Conservation (phyloP, 352 stramenopile genomes). For the Thraustotheca clavata region DNA sequence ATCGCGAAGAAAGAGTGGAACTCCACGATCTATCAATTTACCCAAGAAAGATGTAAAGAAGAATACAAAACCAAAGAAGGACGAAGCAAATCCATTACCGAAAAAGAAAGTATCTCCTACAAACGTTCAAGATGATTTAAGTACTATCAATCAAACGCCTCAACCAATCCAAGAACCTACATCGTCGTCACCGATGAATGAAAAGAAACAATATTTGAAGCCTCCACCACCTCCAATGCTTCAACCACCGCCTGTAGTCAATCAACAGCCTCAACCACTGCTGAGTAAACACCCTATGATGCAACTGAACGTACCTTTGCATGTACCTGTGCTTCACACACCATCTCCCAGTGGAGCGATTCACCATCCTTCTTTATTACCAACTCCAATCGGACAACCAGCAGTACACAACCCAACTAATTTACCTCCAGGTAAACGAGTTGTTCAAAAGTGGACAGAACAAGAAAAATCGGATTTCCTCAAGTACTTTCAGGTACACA, state of each 20-base stretch:
- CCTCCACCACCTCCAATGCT: neutral
- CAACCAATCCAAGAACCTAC: neutral
- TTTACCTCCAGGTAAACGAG: slow-evolving; percentile 44
- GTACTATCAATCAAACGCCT: too few relatives aligned
- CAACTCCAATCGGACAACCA: neutral
- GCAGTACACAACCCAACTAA: neutral
- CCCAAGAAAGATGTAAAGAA: slow-evolving; percentile 3
- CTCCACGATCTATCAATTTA: neutral
- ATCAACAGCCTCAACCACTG: neutral
- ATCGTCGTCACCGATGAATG: neutral
- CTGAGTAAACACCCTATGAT: neutral
- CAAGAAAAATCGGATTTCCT: slow-evolving; percentile 82
- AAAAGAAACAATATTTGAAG: neutral
- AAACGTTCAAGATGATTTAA: neutral
- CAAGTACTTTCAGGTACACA: slow-evolving; percentile 76
- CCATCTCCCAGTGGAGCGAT: neutral
- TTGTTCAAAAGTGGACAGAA: slow-evolving; percentile 88
- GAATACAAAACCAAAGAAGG: slow-evolving; percentile 13
- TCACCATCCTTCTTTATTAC: neutral
- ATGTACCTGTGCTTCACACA: neutral
- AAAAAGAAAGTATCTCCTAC: slow-evolving; percentile 1
- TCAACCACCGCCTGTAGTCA: neutral
- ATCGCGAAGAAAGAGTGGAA: neutral
- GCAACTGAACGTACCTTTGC: slow-evolving; percentile 7
- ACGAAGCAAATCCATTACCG: slow-evolving; percentile 24